Percentiles rank a stretch among this genome's conserved stretches.
Conservation (phyloP, 1,139 yeast genomes). For the Pichia sp. region DNA sequence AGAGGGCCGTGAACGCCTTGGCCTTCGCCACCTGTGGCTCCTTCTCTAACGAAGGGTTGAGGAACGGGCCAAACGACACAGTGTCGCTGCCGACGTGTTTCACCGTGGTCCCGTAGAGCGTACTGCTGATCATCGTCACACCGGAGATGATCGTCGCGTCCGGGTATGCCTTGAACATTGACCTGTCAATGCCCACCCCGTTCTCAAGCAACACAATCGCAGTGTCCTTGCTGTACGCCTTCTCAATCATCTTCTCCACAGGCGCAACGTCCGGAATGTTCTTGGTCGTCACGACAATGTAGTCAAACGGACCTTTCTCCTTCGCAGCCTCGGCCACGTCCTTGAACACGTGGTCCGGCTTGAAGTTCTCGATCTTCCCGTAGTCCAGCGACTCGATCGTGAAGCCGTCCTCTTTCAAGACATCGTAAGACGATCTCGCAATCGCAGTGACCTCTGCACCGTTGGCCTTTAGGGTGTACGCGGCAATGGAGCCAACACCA, state of each 20-base stretch:
- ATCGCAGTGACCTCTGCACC: slow-evolving; percentile 57
- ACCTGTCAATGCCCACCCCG: slow-evolving; percentile 68
- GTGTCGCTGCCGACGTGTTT: slow-evolving; percentile 49
- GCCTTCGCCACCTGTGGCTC: slow-evolving; percentile 33
- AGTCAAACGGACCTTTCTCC: slow-evolving; percentile 54
- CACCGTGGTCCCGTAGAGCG: slow-evolving; percentile 50
- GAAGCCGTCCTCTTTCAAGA: slow-evolving; percentile 49
- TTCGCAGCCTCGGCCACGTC: slow-evolving; percentile 29
- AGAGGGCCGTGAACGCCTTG: slow-evolving; percentile 45
- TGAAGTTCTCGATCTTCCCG: slow-evolving; percentile 51
- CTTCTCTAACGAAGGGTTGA: slow-evolving; percentile 31
- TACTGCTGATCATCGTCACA: slow-evolving; percentile 64
- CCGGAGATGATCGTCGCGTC: slow-evolving; percentile 58
- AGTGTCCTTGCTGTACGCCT: slow-evolving; percentile 49
- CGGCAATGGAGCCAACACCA: slow-evolving; percentile 71
- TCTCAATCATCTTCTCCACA: slow-evolving; percentile 55
- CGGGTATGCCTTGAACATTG: slow-evolving; percentile 56
- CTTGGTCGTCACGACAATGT: slow-evolving; percentile 63
- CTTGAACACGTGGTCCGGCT: slow-evolving; percentile 44
- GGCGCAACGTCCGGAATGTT: slow-evolving; percentile 64
- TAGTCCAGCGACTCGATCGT: slow-evolving; percentile 57
- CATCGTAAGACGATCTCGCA: slow-evolving; percentile 61
- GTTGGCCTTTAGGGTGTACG: slow-evolving; percentile 50
- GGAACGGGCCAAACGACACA: slow-evolving; percentile 53
- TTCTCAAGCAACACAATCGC: slow-evolving; percentile 65